phyloP scores from a whole-genome alignment of 1,284 basidiomycete species.

The Leccinum pachyderme region DNA sequence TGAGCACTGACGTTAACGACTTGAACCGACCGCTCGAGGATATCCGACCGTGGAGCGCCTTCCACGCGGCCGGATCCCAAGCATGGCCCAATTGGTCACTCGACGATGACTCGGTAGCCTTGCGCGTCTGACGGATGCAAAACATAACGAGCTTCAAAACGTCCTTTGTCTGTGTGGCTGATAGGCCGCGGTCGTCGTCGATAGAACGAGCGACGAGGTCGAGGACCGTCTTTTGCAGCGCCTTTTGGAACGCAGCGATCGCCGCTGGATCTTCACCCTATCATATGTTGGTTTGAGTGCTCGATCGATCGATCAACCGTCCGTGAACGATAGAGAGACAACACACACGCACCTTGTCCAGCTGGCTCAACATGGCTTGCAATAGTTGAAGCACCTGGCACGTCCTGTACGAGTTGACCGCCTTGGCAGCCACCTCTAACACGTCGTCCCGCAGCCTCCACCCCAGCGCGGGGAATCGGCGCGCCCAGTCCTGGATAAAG shows the following conservation, averaged over 20 bases:
- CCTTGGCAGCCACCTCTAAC: constrained; percentile 50
- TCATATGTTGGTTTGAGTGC: neutral
- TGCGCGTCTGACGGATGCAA: constrained; percentile 60
- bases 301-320: neutral
- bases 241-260: constrained; percentile 44
- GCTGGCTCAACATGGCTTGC: constrained; percentile 61
- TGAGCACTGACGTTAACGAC: constrained; percentile 43
- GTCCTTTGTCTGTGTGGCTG: constrained; percentile 75
- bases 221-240: constrained; percentile 51
- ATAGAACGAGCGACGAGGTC: constrained; percentile 53
- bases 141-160: constrained; percentile 72
- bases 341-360: constrained; percentile 29
- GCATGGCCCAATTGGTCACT: constrained; percentile 19
- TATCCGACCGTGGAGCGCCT: constrained; percentile 37
- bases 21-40: constrained; percentile 44
- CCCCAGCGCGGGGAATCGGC: constrained; percentile 62
- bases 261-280: constrained; percentile 37
- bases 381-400: constrained; percentile 76
- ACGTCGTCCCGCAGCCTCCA: constrained; percentile 69
- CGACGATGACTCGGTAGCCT: constrained; percentile 39
- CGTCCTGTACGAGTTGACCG: constrained; percentile 75
- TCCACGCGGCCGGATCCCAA: constrained; percentile 49
- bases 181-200: constrained; percentile 48
- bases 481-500: constrained; percentile 82
- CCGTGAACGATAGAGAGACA: neutral